phyloP scores from a whole-genome alignment of 1,139 yeast genomes.

The Candida labiduridarum region DNA sequence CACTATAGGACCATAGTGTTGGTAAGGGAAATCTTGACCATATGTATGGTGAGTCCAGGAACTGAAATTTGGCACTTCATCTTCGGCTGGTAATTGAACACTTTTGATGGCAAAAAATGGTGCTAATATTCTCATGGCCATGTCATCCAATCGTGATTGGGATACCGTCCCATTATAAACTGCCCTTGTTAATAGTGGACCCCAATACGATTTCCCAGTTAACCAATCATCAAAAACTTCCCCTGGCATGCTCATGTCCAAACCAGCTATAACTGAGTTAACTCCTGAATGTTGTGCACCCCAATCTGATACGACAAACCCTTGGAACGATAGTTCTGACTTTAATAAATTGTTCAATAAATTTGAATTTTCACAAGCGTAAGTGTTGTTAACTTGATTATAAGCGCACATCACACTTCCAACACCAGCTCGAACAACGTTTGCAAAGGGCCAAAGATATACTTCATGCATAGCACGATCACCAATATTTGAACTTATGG shows the following conservation, averaged over 20 bases:
- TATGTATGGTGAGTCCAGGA: slow-evolving; percentile 61
- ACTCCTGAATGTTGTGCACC: slow-evolving; percentile 65
- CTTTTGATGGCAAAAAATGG: slow-evolving; percentile 52
- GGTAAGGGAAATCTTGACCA: slow-evolving; percentile 55
- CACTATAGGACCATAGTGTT: slow-evolving; percentile 54
- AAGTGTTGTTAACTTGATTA: slow-evolving; percentile 58
- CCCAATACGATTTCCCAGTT: slow-evolving; percentile 60
- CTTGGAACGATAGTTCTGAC: slow-evolving; percentile 68
- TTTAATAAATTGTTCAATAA: slow-evolving; percentile 57
- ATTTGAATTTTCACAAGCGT: slow-evolving; percentile 64
- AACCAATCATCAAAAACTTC: slow-evolving; percentile 56
- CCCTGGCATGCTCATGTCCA: slow-evolving; percentile 73
- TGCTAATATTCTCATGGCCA: slow-evolving; percentile 62
- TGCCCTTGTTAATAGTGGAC: slow-evolving; percentile 56
- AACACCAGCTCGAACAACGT: slow-evolving; percentile 60
- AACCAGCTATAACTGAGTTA: slow-evolving; percentile 57
- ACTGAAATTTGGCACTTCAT: slow-evolving; percentile 56
- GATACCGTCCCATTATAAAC: slow-evolving; percentile 60
- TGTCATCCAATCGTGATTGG: slow-evolving; percentile 58
- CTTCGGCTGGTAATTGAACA: slow-evolving; percentile 35
- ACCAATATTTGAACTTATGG: slow-evolving; percentile 55
- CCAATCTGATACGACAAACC: slow-evolving; percentile 69
- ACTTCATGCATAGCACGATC: slow-evolving; percentile 67
- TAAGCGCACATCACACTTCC: slow-evolving; percentile 67
- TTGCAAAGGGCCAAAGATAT: slow-evolving; percentile 70